A percentile compares a stretch with the other conserved stretches of the same genome.
These are phyloP conservation scores for Tarenaya hassleriana DNA, from an alignment of 345 rosid species.

Conservation along the genomic window DNA sequence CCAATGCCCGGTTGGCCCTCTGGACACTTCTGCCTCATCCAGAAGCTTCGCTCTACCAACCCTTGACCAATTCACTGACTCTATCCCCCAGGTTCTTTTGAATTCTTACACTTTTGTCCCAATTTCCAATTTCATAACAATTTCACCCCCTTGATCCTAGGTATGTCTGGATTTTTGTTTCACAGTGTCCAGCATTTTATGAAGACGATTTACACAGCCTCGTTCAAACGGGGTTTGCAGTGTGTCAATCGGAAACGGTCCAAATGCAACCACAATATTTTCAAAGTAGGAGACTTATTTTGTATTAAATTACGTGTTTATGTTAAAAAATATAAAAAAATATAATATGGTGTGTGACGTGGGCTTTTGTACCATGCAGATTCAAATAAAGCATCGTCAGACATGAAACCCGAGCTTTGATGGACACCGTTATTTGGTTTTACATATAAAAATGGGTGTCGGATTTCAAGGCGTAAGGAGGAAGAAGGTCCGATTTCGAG, in stretches of 20 bases:
- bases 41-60: too few species aligned
- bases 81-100: conserved; percentile 48
- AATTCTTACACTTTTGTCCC: background rate
- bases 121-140: too few species aligned
- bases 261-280: conserved; percentile 24
- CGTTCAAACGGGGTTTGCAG: conserved; percentile 67
- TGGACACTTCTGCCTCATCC: conserved; percentile 30
- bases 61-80: too few species aligned
- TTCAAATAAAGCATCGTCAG: conserved; percentile 34
- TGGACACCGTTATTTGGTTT: too few species aligned
- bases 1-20: conserved; percentile 37
- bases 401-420: conserved; percentile 56
- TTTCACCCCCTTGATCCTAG: background rate
- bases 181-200: conserved; percentile 48
- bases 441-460: conserved; percentile 29
- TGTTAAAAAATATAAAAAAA: background rate
- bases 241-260: conserved; percentile 22
- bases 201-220: conserved; percentile 74
- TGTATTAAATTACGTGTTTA: background rate
- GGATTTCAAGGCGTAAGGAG: conserved; percentile 19
- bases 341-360: conserved; percentile 13
- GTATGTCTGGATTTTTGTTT: background rate
- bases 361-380: conserved; percentile 39
- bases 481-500: too few species aligned
- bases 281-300: conserved; percentile 29